Evolutionary conservation across 176 grass and related monocot genomes (phyloP), one percentile per base, ranked within the genome.

Genomic region (Rhynchospora tenuis): DNA sequence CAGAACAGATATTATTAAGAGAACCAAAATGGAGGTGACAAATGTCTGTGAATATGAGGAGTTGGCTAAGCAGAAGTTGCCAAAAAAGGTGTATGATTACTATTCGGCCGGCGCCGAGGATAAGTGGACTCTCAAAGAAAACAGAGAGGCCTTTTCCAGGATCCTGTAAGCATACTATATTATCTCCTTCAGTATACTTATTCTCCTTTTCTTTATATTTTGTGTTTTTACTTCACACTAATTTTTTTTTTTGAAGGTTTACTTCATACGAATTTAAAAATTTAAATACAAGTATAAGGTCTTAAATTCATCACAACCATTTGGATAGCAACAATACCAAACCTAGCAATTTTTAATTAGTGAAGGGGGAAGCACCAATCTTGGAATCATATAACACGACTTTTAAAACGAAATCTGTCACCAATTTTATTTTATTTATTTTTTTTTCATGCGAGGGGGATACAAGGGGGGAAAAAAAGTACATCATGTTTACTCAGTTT

Each of bases 31-130:
- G 93, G 93, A 92, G 83, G 86, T 98, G 19, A 99, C 96, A 59
- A 99, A 99, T 74, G 96, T 99, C 74, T 58, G 56, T 26, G 96
- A 99, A 90, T 99, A 93, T 12, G 88, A 99, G 83, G 79, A 70
- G 33, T 85, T 92, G 13, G 96, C 89, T 0, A 95, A 90, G 88
- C 75, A 93, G 85, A 99, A 84, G 66, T 73, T 99, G 66, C 86
- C 96, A 8, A 99, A 95, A 87, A 95, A 95, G 96, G 88, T 95
- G 57, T 99, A 93, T 47, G 96, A 99, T 86, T 99, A 95, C 86
- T 99, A 93, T 64, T 78, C 91, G 46, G 89, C 96, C 5, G 96
- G 96, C n/a, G 96, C 96, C 22, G 96, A 99, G 58, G 96, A 99
- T 88, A 86, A 95, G 59, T 95, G 91, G 96, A 93, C 89, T 26